phyloP scores from a whole-genome alignment of 2,329 filamentous ascomycete genomes.

The Geosmithia flava region DNA sequence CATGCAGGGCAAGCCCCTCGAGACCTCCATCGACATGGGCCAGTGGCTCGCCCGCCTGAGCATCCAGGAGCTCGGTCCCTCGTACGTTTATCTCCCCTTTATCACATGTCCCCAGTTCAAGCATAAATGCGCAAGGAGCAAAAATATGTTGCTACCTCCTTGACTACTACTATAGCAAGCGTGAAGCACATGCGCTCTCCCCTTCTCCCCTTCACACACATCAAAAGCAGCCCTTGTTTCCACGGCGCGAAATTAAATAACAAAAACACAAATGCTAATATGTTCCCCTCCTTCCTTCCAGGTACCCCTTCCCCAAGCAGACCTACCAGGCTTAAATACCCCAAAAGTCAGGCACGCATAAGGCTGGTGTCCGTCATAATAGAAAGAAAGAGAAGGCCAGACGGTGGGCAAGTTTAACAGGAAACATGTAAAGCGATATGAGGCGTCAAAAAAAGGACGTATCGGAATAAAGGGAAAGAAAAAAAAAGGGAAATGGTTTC shows the following conservation, averaged over 20 bases:
- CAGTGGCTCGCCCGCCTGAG: constrained; percentile 93
- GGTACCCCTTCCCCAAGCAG: constrained; percentile 75
- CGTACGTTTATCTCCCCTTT: constrained; percentile 51
- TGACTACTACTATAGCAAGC: too few species aligned
- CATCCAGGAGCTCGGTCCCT: constrained; percentile 90
- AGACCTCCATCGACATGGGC: constrained; percentile 75
- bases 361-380: not conserved
- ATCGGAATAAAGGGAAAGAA: not conserved
- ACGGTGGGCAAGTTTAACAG: not conserved
- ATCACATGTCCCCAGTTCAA: not conserved
- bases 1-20: constrained; percentile 70
- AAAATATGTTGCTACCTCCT: too few species aligned
- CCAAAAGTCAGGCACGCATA: not conserved
- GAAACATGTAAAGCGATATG: constrained; percentile 8
- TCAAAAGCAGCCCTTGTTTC: not conserved
- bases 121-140: not conserved
- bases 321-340: constrained; percentile 39
- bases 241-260: not conserved
- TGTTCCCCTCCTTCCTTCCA: constrained; percentile 18
- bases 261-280: not conserved
- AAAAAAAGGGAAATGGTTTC: constrained; percentile 25
- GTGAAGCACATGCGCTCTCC: too few species aligned
- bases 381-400: not conserved
- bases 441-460: constrained; percentile 26
- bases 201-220: not conserved